These are phyloP conservation scores for Nectriaceae sp. DNA, from an alignment of 2,329 filamentous ascomycete genomes.

Conservation along the genomic window DNA sequence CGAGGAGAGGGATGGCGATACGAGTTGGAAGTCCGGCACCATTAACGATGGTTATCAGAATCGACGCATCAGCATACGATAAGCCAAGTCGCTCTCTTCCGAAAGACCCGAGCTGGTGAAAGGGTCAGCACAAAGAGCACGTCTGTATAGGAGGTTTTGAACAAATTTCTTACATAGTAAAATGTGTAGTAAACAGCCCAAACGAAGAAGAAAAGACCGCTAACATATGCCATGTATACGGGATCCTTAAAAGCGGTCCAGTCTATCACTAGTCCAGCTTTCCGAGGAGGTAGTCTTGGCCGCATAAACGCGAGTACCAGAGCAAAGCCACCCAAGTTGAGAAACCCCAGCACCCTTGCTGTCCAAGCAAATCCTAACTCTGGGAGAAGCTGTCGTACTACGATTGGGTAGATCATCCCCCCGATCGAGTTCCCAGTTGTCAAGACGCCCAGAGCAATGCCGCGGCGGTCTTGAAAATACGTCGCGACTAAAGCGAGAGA, in stretches of 20 bases:
- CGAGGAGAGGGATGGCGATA: slow-evolving; percentile 37
- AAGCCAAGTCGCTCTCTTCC: slow-evolving; percentile 34
- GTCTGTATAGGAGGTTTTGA: not conserved
- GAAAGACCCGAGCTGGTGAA: slow-evolving; percentile 25
- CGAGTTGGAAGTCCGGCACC: slow-evolving; percentile 40
- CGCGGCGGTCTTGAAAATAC: slow-evolving; percentile 57
- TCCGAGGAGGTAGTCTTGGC: slow-evolving; percentile 27
- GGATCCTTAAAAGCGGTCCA: slow-evolving; percentile 37
- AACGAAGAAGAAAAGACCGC: slow-evolving; percentile 39
- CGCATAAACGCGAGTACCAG: slow-evolving; percentile 48
- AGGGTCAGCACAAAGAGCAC: not conserved
- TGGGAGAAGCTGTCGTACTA: slow-evolving; percentile 54
- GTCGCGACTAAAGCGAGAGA: slow-evolving; percentile 59
- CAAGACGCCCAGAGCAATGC: slow-evolving; percentile 58
- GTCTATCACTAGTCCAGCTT: slow-evolving; percentile 29
- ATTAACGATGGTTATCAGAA: slow-evolving; percentile 43
- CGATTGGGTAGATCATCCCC: slow-evolving; percentile 53
- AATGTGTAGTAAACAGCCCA: slow-evolving; percentile 47
- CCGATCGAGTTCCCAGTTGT: slow-evolving; percentile 58
- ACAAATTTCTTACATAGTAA: slow-evolving; percentile 38
- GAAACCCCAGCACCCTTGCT: slow-evolving; percentile 61
- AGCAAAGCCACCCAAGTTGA: slow-evolving; percentile 71
- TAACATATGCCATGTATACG: slow-evolving; percentile 35
- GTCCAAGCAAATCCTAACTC: slow-evolving; percentile 59
- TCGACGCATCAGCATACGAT: slow-evolving; percentile 34